Base-by-base conservation (phyloP, 2,329 filamentous ascomycete species). In the Aspergillus viridinutans region DNA sequence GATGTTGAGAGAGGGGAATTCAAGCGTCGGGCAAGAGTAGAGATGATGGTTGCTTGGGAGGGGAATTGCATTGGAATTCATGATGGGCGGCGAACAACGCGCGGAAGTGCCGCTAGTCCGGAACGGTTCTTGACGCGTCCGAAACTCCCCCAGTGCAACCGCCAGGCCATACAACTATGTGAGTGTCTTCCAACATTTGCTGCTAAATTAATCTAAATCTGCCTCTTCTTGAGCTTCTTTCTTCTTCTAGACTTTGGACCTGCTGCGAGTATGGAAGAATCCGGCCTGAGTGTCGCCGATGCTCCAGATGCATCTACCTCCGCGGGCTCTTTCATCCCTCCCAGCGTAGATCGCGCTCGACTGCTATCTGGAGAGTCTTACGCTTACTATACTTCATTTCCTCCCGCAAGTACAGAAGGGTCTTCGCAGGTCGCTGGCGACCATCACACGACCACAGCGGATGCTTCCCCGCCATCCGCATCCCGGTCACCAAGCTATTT, bases 351-450 rank as follows among this genome's bases (percentile, higher is more conserved):
- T 73, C 68, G 70, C 49, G 55, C 75, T 20, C 71, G 76, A 42
- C 80, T 92, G 59, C 76, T 89, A 64, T 70, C 80, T 43, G 89
- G 89, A 70, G 80, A 81, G 49, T 87, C 88, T 43, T 91, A 90
- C 76, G 81, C 83, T 10, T 83, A 92, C 74, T 90, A 86, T 78
- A 90, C 89, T 0, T 78, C 84, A 17, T 80, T 90, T 1, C 90
- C 90, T 1, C 69, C 82, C 0, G 72, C 76, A n/a, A 83, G 91
- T 53, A 81, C 81, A 23, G 43, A 26, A 17, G 14, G 12, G 21
- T 12, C 43, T 25, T 14, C 43, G 21, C 43, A 47, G 20, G 12
- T 1, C 43, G 14, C 23, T 47, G 21, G 9, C 10, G 43, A 23
- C 20, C 38, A 38, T 14, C 42, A 26, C 2, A 29, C 29, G 20